A percentile compares a stretch with the other conserved stretches of the same genome.
Conservation (phyloP, 345 rosid species). For the Rhodomyrtus tomentosa region DNA sequence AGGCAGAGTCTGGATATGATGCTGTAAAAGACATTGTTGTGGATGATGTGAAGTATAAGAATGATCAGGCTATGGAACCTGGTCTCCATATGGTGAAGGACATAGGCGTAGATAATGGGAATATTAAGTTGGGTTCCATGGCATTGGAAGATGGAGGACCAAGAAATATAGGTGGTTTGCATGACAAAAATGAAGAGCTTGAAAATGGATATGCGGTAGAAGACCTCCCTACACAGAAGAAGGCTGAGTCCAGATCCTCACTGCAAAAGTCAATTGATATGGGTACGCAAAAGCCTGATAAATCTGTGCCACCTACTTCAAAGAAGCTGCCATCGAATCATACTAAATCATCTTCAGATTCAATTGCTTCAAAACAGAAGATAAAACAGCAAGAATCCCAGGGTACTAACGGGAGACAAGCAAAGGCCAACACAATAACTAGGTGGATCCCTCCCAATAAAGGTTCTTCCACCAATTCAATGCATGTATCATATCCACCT, state of each 20-base stretch:
- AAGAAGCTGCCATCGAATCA: conserved; percentile 35
- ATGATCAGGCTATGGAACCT: conserved; percentile 37
- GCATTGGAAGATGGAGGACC: conserved; percentile 16
- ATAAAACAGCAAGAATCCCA: conserved; percentile 51
- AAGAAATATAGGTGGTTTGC: conserved; percentile 20
- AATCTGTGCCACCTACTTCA: conserved; percentile 24
- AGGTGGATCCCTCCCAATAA: conserved; percentile 88
- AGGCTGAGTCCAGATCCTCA: conserved; percentile 25
- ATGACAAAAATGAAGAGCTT: conserved; percentile 22
- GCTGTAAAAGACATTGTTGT: conserved; percentile 86
- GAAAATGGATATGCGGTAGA: conserved; percentile 32
- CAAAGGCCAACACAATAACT: conserved; percentile 62
- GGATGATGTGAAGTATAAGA: conserved; percentile 77
- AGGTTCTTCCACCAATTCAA: conserved; percentile 64
- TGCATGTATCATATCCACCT: conserved; percentile 76
- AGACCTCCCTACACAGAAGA: conserved; percentile 14
- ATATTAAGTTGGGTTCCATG: conserved; percentile 16
- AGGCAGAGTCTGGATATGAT: conserved; percentile 33
- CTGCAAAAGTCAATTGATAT: conserved; percentile 17
- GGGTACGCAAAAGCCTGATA: conserved; percentile 42
- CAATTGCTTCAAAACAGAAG: conserved; percentile 37
- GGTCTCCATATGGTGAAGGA: conserved; percentile 43
- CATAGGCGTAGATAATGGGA: conserved; percentile 75
- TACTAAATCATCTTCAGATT: conserved; percentile 41
- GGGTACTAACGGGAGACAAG: conserved; percentile 41